These are phyloP conservation scores for Metschnikowia lunata DNA, from an alignment of 805 yeast genomes.

Conservation along the genomic window DNA sequence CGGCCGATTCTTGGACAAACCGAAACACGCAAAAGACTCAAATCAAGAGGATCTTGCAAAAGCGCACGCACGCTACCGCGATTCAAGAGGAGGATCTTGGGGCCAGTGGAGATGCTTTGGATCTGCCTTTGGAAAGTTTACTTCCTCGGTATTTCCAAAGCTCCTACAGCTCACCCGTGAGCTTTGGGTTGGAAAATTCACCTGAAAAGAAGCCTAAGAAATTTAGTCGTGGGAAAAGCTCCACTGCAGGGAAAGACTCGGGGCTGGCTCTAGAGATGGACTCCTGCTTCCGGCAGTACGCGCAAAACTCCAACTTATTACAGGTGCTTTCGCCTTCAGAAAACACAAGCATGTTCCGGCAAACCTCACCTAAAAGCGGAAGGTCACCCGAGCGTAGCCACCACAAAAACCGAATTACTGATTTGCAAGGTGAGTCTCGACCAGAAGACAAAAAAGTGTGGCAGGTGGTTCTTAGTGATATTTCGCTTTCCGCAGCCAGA, in stretches of 20 bases:
- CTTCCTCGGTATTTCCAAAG: slow-evolving; percentile 5
- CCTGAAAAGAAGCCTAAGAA: not conserved
- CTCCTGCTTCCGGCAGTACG: slow-evolving; percentile 3
- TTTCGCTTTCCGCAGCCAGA: slow-evolving; percentile 34
- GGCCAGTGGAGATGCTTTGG: not conserved
- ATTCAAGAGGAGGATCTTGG: not conserved
- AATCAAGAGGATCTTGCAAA: slow-evolving; percentile 1
- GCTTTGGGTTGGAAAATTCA: not conserved
- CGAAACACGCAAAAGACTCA: not conserved
- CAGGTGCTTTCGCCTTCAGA: slow-evolving; percentile 6
- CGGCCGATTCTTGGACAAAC: not conserved
- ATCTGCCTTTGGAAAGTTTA: slow-evolving; percentile 6
- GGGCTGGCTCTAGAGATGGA: slow-evolving; percentile 4
- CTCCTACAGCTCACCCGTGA: slow-evolving; percentile 8
- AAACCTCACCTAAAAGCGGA: slow-evolving; percentile 1
- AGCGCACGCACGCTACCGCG: not conserved
- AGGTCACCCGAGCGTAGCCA: slow-evolving; percentile 1
- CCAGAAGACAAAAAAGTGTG: slow-evolving; percentile 18
- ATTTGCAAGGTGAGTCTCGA: not conserved
- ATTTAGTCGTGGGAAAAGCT: not conserved
- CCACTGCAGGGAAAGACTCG: slow-evolving; percentile 1
- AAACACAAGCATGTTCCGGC: slow-evolving; percentile 3
- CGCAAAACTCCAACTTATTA: slow-evolving; percentile 4
- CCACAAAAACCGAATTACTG: not conserved
- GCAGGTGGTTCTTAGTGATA: slow-evolving; percentile 31